A percentile compares a stretch with the other conserved stretches of the same genome.
phyloP scores from a whole-genome alignment of 176 grass and related monocot genomes.

The Raddia guianensis region DNA sequence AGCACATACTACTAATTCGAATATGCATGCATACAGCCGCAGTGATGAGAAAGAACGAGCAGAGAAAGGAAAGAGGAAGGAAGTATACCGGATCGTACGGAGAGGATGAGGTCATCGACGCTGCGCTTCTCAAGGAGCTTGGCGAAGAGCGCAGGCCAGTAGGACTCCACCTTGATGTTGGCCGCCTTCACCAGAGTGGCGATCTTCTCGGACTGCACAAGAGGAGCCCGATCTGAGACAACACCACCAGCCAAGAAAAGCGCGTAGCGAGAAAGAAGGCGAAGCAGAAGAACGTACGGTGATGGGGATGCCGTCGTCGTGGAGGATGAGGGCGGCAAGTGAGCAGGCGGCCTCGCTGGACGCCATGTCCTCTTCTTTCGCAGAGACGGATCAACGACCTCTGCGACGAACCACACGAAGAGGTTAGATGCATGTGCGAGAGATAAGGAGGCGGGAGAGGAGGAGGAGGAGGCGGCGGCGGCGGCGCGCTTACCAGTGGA shows the following conservation, averaged over 20 bases:
- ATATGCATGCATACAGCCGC: too few species aligned
- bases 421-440: neutral
- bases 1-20: neutral
- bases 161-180: conserved; percentile 74
- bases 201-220: conserved; percentile 64
- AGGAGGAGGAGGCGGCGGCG: neutral
- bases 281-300: conserved; percentile 34
- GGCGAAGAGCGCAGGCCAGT: conserved; percentile 82
- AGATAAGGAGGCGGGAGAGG: neutral
- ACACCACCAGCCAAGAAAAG: neutral
- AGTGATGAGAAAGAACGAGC: neutral
- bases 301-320: conserved; percentile 73
- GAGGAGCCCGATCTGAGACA: neutral
- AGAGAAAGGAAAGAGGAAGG: neutral
- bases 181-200: conserved; percentile 65
- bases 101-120: conserved; percentile 77
- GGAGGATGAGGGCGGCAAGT: conserved; percentile 76
- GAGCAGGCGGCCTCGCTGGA: conserved; percentile 71
- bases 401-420: neutral
- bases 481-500: too few species aligned
- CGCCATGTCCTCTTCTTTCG: conserved; percentile 43
- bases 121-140: conserved; percentile 74
- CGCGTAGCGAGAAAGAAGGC: neutral
- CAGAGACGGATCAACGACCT: conserved; percentile 32
- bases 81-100: conserved; percentile 70